Base-by-base conservation (phyloP, 176 grass and related monocot species). In the Aegilops umbellulata region DNA sequence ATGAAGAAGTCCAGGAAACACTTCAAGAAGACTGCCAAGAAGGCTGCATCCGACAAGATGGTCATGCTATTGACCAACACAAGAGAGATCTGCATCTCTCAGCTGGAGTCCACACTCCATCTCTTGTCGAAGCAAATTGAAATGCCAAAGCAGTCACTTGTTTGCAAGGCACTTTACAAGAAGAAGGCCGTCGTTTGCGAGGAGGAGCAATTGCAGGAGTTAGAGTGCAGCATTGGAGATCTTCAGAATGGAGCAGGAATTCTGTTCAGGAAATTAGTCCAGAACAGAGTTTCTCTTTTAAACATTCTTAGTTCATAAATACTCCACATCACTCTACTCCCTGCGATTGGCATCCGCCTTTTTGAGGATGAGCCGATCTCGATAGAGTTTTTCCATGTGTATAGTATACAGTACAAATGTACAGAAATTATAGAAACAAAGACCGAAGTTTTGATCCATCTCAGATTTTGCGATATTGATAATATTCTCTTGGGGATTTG, bases 251-350 rank as follows among this genome's bases (percentile, higher is more conserved):
- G 53, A 58, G 19, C 19, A 58, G 53, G 19, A 58, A 22, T 1
- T 58, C 53, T 58, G 53, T 22, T 47, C 44, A 47, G 44, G 44
- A 47, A 47, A 47, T 47, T 58, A 58, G 19, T 58, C 53, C 53
- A 58, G 7, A 58, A 58, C 19, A 58, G 53, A 58, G 53, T 58
- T 58, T 58, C 53, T 58, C 53, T 58, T 1, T 22, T 58, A 11
- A 88, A 88, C 35, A 88, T 83, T 16, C 65, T 79, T 67, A 82
- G 80, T 71, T 55, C 30, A 60, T 82, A 47, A 17, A 83, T 44
- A 73, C 36, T 44, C 23, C 19, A 55, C 15, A 30, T 10, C 38
- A 53, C 63, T 82, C 49, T 36, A 61, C 30, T 29, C 53, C 65
- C n/a, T 61, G 42, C 23, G 55, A 65, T 84, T 73, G 60, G 81